phyloP scores from a whole-genome alignment of 257 asterid genomes.

The Eustoma russellianum region DNA sequence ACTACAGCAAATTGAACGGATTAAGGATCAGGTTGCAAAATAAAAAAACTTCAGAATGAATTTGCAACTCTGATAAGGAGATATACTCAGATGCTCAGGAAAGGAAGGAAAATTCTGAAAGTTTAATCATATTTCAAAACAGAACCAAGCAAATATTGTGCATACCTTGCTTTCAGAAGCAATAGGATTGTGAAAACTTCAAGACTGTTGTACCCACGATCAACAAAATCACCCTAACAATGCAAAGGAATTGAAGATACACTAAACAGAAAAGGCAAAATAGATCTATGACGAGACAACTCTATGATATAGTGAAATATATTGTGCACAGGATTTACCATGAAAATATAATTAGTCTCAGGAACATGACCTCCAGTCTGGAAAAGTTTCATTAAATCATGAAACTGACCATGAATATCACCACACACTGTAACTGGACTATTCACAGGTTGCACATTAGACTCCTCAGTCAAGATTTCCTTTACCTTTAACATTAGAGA shows the following conservation, averaged over 20 bases:
- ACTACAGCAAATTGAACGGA: too few relatives aligned
- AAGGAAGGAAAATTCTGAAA: too few relatives aligned
- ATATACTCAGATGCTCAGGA: too few relatives aligned
- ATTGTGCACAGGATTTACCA: conserved; percentile 35
- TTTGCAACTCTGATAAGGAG: too few relatives aligned
- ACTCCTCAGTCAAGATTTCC: conserved; percentile 97
- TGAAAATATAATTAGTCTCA: conserved; percentile 90
- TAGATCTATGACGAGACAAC: not conserved
- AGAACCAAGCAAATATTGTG: conserved; percentile 1
- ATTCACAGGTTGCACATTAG: conserved; percentile 98
- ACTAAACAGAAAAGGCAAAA: not conserved
- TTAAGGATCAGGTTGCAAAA: too few relatives aligned
- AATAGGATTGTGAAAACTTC: conserved; percentile 94
- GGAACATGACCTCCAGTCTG: conserved; percentile 99
- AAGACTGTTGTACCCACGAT: conserved; percentile 96
- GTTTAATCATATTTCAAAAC: not conserved
- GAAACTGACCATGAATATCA: conserved; percentile 97
- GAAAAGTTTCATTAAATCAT: conserved; percentile 95
- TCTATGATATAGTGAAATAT: not conserved
- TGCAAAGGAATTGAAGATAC: conserved; percentile 9
- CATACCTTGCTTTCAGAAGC: conserved; percentile 96
- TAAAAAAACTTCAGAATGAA: too few relatives aligned
- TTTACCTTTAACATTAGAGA: conserved; percentile 53
- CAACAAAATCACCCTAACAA: conserved; percentile 95
- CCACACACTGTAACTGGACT: conserved; percentile 99